Evolutionary conservation across 495 filamentous ascomycete species (phyloP), one percentile per base, ranked within the genome.

Genomic region (Penicillium goetzii): DNA sequence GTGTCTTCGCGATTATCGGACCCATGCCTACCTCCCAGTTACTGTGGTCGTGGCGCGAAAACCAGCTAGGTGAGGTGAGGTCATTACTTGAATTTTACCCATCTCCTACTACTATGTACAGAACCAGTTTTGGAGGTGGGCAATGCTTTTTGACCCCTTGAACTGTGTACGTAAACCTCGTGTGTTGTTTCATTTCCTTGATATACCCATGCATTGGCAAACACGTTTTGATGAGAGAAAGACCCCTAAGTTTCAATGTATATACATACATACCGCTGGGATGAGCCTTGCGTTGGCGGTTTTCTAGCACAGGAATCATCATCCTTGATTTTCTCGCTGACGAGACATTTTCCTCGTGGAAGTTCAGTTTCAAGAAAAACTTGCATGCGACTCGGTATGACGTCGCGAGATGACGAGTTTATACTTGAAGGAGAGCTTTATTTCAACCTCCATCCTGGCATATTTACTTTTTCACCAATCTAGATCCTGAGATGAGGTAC

Each of bases 21-120:
- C 61, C 0, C 71, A 67, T 49, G 71, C 71, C 23, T 73, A 73
- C 62, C 64, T 80, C 33, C 69, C 69, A 0, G 65, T 59, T 14
- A 64, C 69, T 2, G 60, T 71, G 4, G 69, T 68, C 1, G 64
- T 66, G 21, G 69, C 66, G 28, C 69, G 63, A n/a, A 71, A 71
- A 58, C 66, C 69, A n/a, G 14, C 28, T 50, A 3, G 12, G 4
- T 26, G 14, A 50, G n/a, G n/a, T n/a, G n/a, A n/a, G n/a, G 10
- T 4, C 25, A 15, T 28, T 7, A 15, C 47, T 28, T 4, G 21
- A 49, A 8, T 11, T 4, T 8, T 43, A 0, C 34, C 10, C 9
- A 41, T n/a, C 17, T 11, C 14, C 14, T 41, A 11, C 11, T 41
- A n/a, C 1, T n/a, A 41, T 38, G 12, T 11, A 5, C 38, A n/a